Percentiles rank a stretch among this genome's conserved stretches.
Evolutionary conservation across 2,329 filamentous ascomycete species (phyloP).

Genomic region (Aspergillus aculeatus): DNA sequence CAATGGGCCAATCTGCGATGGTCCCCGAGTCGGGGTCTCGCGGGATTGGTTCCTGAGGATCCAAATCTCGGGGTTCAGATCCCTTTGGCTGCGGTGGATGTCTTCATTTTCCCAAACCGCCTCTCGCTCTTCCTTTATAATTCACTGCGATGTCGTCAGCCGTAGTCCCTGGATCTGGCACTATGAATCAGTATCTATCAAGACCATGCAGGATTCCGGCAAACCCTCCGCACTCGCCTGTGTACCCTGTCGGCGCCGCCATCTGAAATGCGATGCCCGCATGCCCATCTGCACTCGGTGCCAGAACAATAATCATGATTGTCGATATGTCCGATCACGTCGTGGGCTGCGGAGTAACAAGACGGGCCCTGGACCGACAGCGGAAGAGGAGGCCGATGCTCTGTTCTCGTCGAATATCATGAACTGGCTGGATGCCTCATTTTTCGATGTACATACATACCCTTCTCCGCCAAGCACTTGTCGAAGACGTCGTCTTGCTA

Average conservation of each 20-base stretch:
- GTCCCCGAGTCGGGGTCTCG: conserved; percentile 24
- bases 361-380: background rate
- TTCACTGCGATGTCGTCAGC: background rate
- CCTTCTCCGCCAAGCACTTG: background rate
- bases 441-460: background rate
- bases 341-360: conserved; percentile 32
- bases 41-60: conserved; percentile 10
- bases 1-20: conserved; percentile 5
- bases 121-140: background rate
- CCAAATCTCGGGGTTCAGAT: conserved; percentile 1
- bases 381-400: background rate
- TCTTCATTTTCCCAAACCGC: background rate
- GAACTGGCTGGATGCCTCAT: background rate
- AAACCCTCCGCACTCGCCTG: conserved; percentile 25
- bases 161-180: background rate
- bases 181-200: background rate
- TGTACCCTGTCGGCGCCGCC: conserved; percentile 32
- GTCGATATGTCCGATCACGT: conserved; percentile 49
- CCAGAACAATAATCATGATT: conserved; percentile 41
- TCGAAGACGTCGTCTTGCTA: background rate
- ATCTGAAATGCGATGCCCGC: conserved; percentile 48
- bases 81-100: background rate
- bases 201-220: conserved; percentile 2
- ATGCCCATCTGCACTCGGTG: conserved; percentile 45
- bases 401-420: background rate